Evolutionary conservation across 2,329 filamentous ascomycete species (phyloP).

Genomic region (Stagonosporopsis cucurbitacearum): DNA sequence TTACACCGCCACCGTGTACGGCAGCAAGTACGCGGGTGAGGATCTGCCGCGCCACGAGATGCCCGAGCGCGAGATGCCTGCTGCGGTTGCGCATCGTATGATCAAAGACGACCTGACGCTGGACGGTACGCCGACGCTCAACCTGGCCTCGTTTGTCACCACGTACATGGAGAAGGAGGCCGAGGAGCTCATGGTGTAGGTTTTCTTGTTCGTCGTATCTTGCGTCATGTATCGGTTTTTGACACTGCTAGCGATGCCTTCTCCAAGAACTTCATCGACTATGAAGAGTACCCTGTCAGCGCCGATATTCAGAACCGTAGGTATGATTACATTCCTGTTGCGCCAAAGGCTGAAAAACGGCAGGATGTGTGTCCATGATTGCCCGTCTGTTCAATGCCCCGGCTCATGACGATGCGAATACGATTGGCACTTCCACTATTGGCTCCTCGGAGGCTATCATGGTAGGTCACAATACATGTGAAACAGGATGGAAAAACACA

Average conservation of each 20-base stretch:
- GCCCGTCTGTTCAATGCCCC: conserved; percentile 82
- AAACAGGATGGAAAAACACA: background rate
- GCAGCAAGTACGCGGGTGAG: conserved; percentile 79
- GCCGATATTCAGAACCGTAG: conserved; percentile 74
- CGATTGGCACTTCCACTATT: conserved; percentile 86
- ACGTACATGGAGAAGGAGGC: conserved; percentile 97
- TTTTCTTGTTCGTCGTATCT: background rate
- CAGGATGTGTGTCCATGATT: conserved; percentile 63
- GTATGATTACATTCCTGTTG: conserved; percentile 61
- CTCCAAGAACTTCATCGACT: conserved; percentile 82
- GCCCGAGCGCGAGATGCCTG: conserved; percentile 81
- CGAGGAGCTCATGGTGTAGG: conserved; percentile 87
- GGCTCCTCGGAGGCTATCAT: conserved; percentile 85
- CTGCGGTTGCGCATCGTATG: conserved; percentile 92
- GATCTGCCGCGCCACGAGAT: conserved; percentile 86
- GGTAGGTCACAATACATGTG: conserved; percentile 18
- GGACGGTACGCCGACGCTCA: conserved; percentile 70
- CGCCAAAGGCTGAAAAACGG: conserved; percentile 64
- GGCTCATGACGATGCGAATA: conserved; percentile 61
- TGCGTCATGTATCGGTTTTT: too few relatives aligned
- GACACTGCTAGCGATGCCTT: conserved; percentile 67
- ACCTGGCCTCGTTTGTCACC: conserved; percentile 90
- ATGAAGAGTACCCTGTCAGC: conserved; percentile 59
- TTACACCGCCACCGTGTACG: conserved; percentile 84
- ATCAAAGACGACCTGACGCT: conserved; percentile 88